Evolutionary conservation across 805 yeast species (phyloP), one percentile per base, ranked within the genome.

Genomic region (Teunomyces stri): DNA sequence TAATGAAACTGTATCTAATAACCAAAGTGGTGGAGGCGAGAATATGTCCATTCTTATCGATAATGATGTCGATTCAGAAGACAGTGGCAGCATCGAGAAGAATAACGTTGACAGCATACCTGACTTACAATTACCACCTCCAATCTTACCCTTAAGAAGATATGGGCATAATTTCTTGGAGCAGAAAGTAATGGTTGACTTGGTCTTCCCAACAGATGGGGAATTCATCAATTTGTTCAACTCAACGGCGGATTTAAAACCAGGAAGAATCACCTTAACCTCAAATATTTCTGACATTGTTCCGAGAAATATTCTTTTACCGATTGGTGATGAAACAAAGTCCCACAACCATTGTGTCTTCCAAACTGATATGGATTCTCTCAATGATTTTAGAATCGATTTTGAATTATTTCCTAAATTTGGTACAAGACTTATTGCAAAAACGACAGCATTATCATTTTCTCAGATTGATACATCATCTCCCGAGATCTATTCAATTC

Each of bases 121-220:
- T 0, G 96, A 89, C 57, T 76, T 94, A 42, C 81, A 90, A 18
- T 74, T 94, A 48, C 99, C 99, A 0, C 99, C 99, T 1, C 99
- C 99, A 3, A 89, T 94, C 45, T 82, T 94, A 43, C 99, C 99
- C 0, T 70, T 94, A 45, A 78, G 97, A 58, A 81, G 96, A 57
- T 94, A 94, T 62, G 99, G 99, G 12, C 99, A 94, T 66, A 94
- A 89, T 64, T 94, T 90, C 70, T 69, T 94, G 59, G 98, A 94
- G 61, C 88, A 87, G 62, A 89, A 89, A 64, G 89, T 89, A 4
- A 82, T 90, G 51, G 76, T 94, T 27, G 96, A 91, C 61, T 69
- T 94, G 37, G 76, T 80, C 2, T 84, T 90, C 57, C 81, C 82
- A 38, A 68, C 73, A 30, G 72, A 70, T 43, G 62, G 55, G 44